Percentiles rank a stretch among this genome's conserved stretches.
Evolutionary conservation across 441 rosid genomes (phyloP).

Genomic region (Eruca vesicaria): DNA sequence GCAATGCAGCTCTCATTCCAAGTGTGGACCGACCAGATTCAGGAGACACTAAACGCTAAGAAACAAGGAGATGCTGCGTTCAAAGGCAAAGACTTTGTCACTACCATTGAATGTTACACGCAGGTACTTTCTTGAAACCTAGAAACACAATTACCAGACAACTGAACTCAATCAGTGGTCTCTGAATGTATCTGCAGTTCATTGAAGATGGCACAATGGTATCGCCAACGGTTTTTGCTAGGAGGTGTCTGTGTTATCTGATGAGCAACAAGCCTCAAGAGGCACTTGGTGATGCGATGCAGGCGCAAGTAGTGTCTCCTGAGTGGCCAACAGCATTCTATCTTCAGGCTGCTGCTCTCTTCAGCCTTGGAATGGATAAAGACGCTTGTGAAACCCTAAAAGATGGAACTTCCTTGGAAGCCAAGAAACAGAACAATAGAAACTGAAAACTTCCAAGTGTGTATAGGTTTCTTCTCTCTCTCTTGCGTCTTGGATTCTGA

Average conservation of each 20-base stretch:
- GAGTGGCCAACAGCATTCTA: constrained; percentile 91
- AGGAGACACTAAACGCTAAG: constrained; percentile 83
- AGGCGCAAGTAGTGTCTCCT: constrained; percentile 85
- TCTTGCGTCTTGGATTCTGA: constrained; percentile 26
- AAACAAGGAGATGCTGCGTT: constrained; percentile 88
- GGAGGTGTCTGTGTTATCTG: constrained; percentile 85
- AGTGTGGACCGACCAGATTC: constrained; percentile 91
- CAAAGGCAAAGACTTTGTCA: constrained; percentile 64
- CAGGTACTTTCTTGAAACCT: constrained; percentile 43
- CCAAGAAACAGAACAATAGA: constrained; percentile 60
- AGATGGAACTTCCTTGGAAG: constrained; percentile 86
- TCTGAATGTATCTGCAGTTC: constrained; percentile 47
- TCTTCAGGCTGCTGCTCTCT: constrained; percentile 93
- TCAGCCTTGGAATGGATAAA: constrained; percentile 89
- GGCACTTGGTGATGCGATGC: constrained; percentile 98
- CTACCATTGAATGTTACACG: constrained; percentile 74
- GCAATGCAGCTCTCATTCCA: constrained; percentile 80
- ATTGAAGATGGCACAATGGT: constrained; percentile 91
- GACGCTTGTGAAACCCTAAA: constrained; percentile 88
- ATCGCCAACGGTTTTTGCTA: constrained; percentile 87
- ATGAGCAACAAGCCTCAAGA: constrained; percentile 82
- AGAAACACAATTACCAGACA: not conserved
- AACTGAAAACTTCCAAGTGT: constrained; percentile 35
- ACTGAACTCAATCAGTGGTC: not conserved
- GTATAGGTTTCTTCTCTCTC: constrained; percentile 40